These are phyloP conservation scores for Orobanche coerulescens DNA, from an alignment of 257 asterid species.

Conservation along the genomic window DNA sequence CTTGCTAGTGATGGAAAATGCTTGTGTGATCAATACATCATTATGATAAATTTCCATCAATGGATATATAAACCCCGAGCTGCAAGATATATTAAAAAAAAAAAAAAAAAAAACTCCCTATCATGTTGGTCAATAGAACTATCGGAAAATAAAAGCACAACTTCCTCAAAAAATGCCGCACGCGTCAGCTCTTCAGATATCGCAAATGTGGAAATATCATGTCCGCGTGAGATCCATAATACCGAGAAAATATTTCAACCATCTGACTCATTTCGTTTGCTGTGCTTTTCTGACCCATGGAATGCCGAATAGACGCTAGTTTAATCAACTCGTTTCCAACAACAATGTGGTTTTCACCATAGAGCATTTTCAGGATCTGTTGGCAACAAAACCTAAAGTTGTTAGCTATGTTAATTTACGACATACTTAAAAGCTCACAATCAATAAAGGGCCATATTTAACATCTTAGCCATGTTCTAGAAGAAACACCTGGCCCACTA, in stretches of 20 bases:
- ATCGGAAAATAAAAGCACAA: not conserved
- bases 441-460: no score
- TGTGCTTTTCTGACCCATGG: constrained; percentile 32
- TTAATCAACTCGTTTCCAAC: constrained; percentile 79
- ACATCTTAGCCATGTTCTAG: no score
- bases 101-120: no score
- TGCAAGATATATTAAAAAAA: not conserved
- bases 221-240: constrained; percentile 66
- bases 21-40: no score
- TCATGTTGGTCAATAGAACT: not conserved
- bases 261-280: constrained; percentile 29
- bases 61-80: not conserved
- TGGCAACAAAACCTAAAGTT: not conserved
- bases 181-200: constrained; percentile 24
- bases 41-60: not conserved
- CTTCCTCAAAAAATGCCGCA: not conserved
- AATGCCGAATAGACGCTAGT: constrained; percentile 57
- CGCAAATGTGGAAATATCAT: constrained; percentile 47
- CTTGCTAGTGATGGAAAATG: no score
- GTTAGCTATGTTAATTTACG: not conserved
- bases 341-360: constrained; percentile 62
- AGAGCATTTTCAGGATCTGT: constrained; percentile 76
- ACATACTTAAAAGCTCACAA: not conserved
- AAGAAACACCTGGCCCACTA: no score
- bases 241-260: constrained; percentile 39